Base-by-base conservation (phyloP, 805 yeast genomes). In the Metschnikowia kofuensis region DNA sequence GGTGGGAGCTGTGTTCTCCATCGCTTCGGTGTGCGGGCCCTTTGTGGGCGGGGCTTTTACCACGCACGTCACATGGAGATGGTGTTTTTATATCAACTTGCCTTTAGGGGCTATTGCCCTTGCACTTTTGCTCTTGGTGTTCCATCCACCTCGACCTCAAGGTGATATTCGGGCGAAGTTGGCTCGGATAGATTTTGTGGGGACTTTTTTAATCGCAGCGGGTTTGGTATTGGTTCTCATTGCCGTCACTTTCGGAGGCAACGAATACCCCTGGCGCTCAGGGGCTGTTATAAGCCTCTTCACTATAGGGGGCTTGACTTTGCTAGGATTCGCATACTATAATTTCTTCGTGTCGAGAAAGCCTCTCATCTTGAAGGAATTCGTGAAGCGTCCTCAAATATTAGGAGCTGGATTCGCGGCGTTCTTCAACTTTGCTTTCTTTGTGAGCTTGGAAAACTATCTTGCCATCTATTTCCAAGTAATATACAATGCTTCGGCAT, bases 61-160 rank as follows among this genome's bases (percentile, higher is more conserved):
- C 1, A 65, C 79, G 2, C 67, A 76, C 44, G 80, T 75, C 5
- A 67, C 79, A 13, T 85, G 90, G 90, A 71, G 90, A 58, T 84
- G 90, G 89, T 81, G 88, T 57, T 86, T 84, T 61, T 86, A 80
- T 65, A 72, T 86, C 53, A 85, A 85, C 62, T 63, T 86, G 36
- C 88, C 89, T 2, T 64, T 84, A 34, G 87, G 87, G 14, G 89
- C 85, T 1, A 47, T 70, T 0, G 77, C 81, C 0, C 58, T 73
- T 15, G 58, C 61, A 0, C 53, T 72, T 7, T 59, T 80, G 14
- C 40, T 72, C 3, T 50, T 73, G 6, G 68, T 73, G 16, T 76
- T 78, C 60, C 67, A 72, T 30, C 82, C 84, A 11, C 80, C 79
- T 7, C 64, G 59, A 31, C 74, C 80, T 0, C 58, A 58, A n/a